Conservation (phyloP, 2,329 filamentous ascomycete species). For the Pochonia chlamydosporia region DNA sequence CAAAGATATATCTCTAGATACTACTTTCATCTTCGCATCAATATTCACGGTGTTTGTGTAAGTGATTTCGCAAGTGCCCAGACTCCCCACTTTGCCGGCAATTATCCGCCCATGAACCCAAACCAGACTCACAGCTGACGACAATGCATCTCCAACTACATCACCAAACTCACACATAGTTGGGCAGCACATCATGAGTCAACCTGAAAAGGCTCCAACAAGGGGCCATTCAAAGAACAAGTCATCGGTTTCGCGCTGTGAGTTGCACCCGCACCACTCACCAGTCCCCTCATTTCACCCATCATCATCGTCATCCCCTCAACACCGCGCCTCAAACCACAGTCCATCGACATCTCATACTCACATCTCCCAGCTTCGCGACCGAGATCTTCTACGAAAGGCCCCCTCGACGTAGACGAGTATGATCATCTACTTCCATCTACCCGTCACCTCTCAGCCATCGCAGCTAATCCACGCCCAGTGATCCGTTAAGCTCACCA, state of each 20-base stretch:
- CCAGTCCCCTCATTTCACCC: too few relatives aligned
- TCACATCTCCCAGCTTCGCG: constrained; percentile 9
- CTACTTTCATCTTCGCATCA: neutral
- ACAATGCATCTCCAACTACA: neutral
- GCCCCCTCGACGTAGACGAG: constrained; percentile 11
- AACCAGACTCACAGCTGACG: neutral
- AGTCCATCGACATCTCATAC: neutral
- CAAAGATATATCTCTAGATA: too few relatives aligned
- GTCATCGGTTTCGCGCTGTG: constrained; percentile 9
- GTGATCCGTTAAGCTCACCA: constrained; percentile 5
- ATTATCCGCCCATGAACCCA: constrained; percentile 1
- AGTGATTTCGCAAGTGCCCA: neutral
- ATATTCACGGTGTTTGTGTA: neutral
- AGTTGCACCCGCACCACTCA: constrained; percentile 1
- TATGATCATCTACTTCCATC: neutral
- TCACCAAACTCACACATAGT: neutral
- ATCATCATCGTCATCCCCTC: neutral
- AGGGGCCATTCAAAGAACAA: constrained; percentile 8
- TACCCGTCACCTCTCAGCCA: too few relatives aligned
- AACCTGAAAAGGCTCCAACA: neutral
- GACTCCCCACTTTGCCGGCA: neutral
- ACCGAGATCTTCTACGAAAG: constrained; percentile 10
- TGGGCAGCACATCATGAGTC: constrained; percentile 6
- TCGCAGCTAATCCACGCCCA: constrained; percentile 2
- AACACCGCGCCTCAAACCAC: neutral